Percentiles rank a stretch among this genome's conserved stretches.
Evolutionary conservation across 2,329 filamentous ascomycete genomes (phyloP).

Genomic region (Pezicula rhizophila): DNA sequence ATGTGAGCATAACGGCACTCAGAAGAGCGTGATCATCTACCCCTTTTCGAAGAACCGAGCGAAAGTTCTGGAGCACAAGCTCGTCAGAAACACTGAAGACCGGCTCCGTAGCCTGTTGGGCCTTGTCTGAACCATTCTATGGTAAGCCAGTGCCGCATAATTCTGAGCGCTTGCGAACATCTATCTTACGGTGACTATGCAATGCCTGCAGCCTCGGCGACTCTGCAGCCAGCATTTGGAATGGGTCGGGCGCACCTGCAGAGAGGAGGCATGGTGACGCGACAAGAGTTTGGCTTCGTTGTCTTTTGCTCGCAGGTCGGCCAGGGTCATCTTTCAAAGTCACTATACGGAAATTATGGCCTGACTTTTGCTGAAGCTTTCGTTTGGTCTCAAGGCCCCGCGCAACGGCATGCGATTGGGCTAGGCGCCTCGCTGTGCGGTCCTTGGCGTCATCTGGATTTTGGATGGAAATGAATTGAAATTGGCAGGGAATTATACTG

Average conservation of each 20-base stretch:
- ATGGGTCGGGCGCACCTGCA: no score
- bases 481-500: neutral
- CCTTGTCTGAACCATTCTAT: slow-evolving; percentile 17
- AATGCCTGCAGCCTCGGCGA: slow-evolving; percentile 18
- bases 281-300: slow-evolving; percentile 1
- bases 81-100: slow-evolving; percentile 32
- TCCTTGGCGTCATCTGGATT: slow-evolving; percentile 15
- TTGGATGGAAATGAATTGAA: slow-evolving; percentile 18
- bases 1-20: slow-evolving; percentile 34
- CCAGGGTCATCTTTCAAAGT: slow-evolving; percentile 7
- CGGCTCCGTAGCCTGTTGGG: slow-evolving; percentile 25
- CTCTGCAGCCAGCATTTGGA: slow-evolving; percentile 17
- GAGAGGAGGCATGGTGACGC: neutral
- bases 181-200: slow-evolving; percentile 17
- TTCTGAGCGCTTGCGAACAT: slow-evolving; percentile 1
- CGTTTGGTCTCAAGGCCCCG: slow-evolving; percentile 25
- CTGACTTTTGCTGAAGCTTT: slow-evolving; percentile 20
- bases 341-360: slow-evolving; percentile 21
- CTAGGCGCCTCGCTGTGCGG: slow-evolving; percentile 16
- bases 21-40: slow-evolving; percentile 31
- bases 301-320: slow-evolving; percentile 1
- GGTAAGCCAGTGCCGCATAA: slow-evolving; percentile 3
- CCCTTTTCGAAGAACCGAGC: slow-evolving; percentile 28
- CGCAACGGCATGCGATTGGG: slow-evolving; percentile 27
- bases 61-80: slow-evolving; percentile 33